These are phyloP conservation scores for Paulownia fortunei DNA, from an alignment of 257 asterid genomes.

Conservation along the genomic window DNA sequence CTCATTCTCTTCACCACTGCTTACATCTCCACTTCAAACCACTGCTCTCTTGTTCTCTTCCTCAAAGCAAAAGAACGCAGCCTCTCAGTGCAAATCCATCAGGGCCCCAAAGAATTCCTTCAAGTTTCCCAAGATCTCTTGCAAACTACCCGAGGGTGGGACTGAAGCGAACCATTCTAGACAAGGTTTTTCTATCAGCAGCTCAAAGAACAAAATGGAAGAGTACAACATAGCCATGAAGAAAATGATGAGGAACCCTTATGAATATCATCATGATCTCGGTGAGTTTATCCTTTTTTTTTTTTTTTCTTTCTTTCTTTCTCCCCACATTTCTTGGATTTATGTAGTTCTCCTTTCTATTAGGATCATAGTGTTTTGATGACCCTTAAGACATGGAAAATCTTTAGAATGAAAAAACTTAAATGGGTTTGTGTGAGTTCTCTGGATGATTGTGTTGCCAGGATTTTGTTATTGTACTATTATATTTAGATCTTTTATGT, in stretches of 20 bases:
- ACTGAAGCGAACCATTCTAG: slow-evolving; percentile 30
- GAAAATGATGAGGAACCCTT: slow-evolving; percentile 94
- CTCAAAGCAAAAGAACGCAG: slow-evolving; percentile 24
- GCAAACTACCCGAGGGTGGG: slow-evolving; percentile 55
- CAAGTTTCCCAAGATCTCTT: slow-evolving; percentile 42
- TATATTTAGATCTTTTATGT: neutral
- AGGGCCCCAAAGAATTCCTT: slow-evolving; percentile 23
- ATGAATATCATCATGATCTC: slow-evolving; percentile 89
- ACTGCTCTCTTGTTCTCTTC: slow-evolving; percentile 30
- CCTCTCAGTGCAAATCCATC: slow-evolving; percentile 14
- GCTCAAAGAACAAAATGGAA: slow-evolving; percentile 58
- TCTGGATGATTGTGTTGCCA: neutral
- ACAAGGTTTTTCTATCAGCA: slow-evolving; percentile 28
- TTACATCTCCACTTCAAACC: slow-evolving; percentile 35
- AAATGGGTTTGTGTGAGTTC: slow-evolving; percentile 1
- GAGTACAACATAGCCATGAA: slow-evolving; percentile 84
- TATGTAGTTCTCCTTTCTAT: neutral
- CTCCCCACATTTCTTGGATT: neutral
- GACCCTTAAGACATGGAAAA: neutral
- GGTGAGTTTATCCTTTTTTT: slow-evolving; percentile 53
- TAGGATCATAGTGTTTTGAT: neutral
- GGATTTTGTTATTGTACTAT: neutral
- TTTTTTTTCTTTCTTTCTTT: neutral
- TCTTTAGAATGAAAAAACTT: slow-evolving; percentile 2
- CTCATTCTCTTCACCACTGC: slow-evolving; percentile 27